Evolutionary conservation across 805 yeast species (phyloP).

Genomic region (Hanseniaspora jakobsenii): DNA sequence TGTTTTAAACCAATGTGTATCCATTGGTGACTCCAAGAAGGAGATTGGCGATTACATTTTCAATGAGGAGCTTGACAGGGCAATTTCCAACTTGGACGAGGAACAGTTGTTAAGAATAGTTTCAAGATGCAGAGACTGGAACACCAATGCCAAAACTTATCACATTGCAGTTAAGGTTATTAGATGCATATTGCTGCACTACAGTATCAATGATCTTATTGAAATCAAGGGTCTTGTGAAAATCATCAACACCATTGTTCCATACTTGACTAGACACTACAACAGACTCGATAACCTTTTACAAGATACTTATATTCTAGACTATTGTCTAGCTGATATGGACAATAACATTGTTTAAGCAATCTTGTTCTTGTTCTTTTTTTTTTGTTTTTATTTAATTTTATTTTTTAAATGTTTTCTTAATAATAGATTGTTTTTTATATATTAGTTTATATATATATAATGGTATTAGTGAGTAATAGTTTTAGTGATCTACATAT

Average conservation of each 20-base stretch:
- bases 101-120: conserved; percentile 52
- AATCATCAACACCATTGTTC: conserved; percentile 62
- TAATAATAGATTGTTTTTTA: too few relatives aligned
- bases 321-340: conserved; percentile 74
- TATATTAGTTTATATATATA: too few relatives aligned
- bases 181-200: conserved; percentile 46
- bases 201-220: conserved; percentile 43
- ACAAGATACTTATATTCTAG: conserved; percentile 76
- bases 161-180: conserved; percentile 69
- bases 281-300: conserved; percentile 62
- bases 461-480: too few relatives aligned
- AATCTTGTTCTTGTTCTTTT: conserved; percentile 11
- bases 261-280: conserved; percentile 82
- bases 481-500: too few relatives aligned
- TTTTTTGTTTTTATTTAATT: not conserved
- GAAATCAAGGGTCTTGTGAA: conserved; percentile 57
- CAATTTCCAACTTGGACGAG: conserved; percentile 44
- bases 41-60: conserved; percentile 34
- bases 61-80: conserved; percentile 46
- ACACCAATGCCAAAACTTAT: conserved; percentile 72
- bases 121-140: conserved; percentile 85
- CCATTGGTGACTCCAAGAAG: conserved; percentile 24
- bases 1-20: conserved; percentile 53
- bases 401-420: conserved; percentile 1
- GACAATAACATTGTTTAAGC: conserved; percentile 29